These are phyloP conservation scores for Agrocybe pediades DNA, from an alignment of 768 basidiomycete species.

Conservation along the genomic window DNA sequence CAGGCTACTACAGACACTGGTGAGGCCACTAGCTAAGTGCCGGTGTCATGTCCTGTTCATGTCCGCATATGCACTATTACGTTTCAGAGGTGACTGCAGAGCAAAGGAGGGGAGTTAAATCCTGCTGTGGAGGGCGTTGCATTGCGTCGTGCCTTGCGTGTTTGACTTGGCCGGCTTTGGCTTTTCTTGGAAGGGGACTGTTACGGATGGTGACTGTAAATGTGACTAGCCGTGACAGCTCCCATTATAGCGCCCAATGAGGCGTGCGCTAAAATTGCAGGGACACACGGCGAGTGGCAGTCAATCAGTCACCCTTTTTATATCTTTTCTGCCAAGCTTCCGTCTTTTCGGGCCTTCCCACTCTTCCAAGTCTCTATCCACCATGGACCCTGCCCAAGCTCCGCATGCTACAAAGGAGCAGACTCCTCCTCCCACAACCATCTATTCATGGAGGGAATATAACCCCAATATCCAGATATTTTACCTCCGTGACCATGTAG, in stretches of 20 bases:
- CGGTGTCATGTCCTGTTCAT: too few relatives aligned
- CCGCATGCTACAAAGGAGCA: constrained; percentile 18
- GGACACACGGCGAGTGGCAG: constrained; percentile 4
- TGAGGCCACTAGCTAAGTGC: too few relatives aligned
- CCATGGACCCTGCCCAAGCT: constrained; percentile 3
- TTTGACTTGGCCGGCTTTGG: constrained; percentile 11
- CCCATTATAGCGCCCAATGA: constrained; percentile 27
- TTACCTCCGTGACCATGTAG: constrained; percentile 35
- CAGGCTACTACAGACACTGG: not conserved
- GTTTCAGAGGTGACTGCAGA: not conserved
- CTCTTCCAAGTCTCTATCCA: constrained; percentile 4
- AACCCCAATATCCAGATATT: constrained; percentile 29
- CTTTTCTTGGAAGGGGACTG: not conserved
- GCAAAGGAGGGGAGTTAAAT: not conserved
- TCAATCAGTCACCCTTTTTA: constrained; percentile 7
- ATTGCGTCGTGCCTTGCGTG: not conserved
- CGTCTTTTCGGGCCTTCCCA: constrained; percentile 21
- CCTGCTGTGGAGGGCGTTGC: too few relatives aligned
- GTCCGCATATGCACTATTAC: not conserved
- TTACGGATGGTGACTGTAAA: constrained; percentile 1
- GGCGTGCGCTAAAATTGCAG: constrained; percentile 23
- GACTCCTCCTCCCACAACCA: constrained; percentile 29
- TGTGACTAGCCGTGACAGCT: constrained; percentile 23
- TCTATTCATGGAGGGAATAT: constrained; percentile 38
- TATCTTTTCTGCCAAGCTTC: constrained; percentile 19